Base-by-base conservation (phyloP, 1,139 yeast species). In the Saccharomycopsis hybrid region DNA sequence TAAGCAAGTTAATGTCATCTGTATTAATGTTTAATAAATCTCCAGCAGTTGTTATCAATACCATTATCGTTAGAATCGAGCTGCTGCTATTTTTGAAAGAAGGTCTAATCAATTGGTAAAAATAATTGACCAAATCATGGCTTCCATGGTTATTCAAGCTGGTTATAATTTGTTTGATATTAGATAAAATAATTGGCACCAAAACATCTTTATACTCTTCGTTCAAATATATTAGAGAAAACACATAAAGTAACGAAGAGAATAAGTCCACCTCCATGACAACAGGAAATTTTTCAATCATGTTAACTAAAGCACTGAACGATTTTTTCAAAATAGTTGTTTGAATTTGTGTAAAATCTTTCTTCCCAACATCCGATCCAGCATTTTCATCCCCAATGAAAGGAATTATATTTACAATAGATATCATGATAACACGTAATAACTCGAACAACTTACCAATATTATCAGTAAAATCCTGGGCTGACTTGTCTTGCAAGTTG, bases 371-470 rank as follows among this genome's bases (percentile, higher is more conserved):
- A 0, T 59, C 63, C 5, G 59, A 56, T 4, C 65, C 57, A 47
- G 65, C 70, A 28, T 39, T 41, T 25, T 60, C 60, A 29, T 71
- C 74, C 51, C 77, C 72, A 52, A 84, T 68, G 52, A 81, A 78
- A 8, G 94, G 90, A 38, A 85, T 67, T 5, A 74, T 66, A 39
- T 72, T 72, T 41, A 81, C 75, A 13, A 87, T 67, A 0, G 88
- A 83, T 30, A 83, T 70, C 72, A 85, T 73, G 18, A 78, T 77
- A n/a, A 89, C 74, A 57, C 96, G 73, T 43, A 88, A 68, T 36
- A 90, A 70, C 61, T 90, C 97, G 62, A 89, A 87, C 47, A 87
- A 68, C 59, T 86, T 88, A 58, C 86, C 95, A 52, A 85, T 83
- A 45, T 80, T 78, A 35, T 73, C 74, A 25, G 76, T 74, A 28